phyloP scores from a whole-genome alignment of 495 filamentous ascomycete genomes.

The Penicillium paxilli region DNA sequence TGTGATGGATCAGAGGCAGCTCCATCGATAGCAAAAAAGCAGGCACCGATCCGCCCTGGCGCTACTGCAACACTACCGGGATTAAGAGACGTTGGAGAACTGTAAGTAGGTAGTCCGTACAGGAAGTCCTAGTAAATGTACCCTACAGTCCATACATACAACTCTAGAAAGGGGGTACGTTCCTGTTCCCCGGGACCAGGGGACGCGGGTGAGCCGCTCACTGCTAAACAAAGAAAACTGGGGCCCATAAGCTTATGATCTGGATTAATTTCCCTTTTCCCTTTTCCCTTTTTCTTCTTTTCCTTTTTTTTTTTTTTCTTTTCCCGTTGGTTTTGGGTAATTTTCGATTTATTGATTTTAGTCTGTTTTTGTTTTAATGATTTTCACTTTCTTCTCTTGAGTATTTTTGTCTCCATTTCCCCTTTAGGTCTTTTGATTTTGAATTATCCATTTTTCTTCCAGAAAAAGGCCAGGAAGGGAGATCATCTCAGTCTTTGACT shows the following conservation, averaged over 20 bases:
- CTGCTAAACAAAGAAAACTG: constrained; percentile 27
- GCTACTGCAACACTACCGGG: constrained; percentile 18
- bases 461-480: neutral
- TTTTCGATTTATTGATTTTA: constrained; percentile 10
- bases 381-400: constrained; percentile 11
- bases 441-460: constrained; percentile 4
- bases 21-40: constrained; percentile 3
- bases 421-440: constrained; percentile 2
- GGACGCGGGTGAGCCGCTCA: constrained; percentile 39
- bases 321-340: neutral
- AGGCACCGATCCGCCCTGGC: constrained; percentile 11
- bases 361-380: constrained; percentile 9
- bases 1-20: constrained; percentile 23
- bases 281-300: neutral
- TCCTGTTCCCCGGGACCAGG: constrained; percentile 32
- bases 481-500: constrained; percentile 5
- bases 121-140: too few species aligned
- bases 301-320: neutral
- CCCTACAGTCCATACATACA: too few species aligned
- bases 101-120: too few species aligned
- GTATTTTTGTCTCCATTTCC: constrained; percentile 8
- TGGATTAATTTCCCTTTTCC: constrained; percentile 1
- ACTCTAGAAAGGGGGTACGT: constrained; percentile 26
- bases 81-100: constrained; percentile 25
- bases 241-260: constrained; percentile 11